Evolutionary conservation across 192 early-diverging fungal species (phyloP).

Genomic region (Entrophospora sp.): DNA sequence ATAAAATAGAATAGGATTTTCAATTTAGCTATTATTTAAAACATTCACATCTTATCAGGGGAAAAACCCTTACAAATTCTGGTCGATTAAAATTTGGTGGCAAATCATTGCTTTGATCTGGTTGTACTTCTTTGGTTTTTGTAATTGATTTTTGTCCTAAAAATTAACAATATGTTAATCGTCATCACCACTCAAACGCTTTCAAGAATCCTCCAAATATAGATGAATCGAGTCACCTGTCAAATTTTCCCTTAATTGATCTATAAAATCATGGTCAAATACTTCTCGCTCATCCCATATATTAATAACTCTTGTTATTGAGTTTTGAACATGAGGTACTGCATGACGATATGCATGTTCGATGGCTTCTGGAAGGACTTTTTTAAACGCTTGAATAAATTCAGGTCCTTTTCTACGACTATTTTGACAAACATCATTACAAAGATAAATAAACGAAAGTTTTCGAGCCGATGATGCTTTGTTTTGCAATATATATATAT

Average conservation of each 20-base stretch:
- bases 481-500: no score
- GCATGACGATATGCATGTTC: slow-evolving; percentile 15
- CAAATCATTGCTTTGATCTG: no score
- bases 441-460: slow-evolving; percentile 19
- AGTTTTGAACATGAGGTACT: neutral
- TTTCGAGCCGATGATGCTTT: slow-evolving; percentile 12
- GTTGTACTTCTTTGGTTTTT: no score
- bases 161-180: no score
- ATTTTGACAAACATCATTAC: slow-evolving; percentile 22
- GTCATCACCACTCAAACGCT: neutral
- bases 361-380: slow-evolving; percentile 7
- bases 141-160: no score
- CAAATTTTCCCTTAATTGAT: neutral
- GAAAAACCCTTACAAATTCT: no score
- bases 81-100: no score
- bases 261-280: slow-evolving; percentile 20
- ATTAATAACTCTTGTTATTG: slow-evolving; percentile 10
- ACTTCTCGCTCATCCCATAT: slow-evolving; percentile 23
- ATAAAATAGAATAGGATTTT: neutral
- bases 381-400: slow-evolving; percentile 15
- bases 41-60: neutral
- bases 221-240: neutral
- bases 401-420: slow-evolving; percentile 20
- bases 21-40: neutral
- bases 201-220: neutral